These are phyloP conservation scores for Populus hybrid DNA, from an alignment of 441 rosid genomes.

Conservation along the genomic window DNA sequence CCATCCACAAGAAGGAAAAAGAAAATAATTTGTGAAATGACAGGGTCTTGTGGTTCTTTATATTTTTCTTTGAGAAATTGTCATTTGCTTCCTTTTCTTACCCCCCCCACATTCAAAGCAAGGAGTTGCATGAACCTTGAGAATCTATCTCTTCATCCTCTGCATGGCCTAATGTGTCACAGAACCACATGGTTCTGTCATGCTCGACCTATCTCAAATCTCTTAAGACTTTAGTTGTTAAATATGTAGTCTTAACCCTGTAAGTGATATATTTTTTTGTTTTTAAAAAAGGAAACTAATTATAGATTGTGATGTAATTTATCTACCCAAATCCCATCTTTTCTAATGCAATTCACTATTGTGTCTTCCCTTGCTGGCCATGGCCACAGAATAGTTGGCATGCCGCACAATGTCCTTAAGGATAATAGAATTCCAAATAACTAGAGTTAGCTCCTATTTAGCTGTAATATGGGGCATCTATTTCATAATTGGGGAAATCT, in stretches of 20 bases:
- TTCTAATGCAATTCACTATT: not conserved
- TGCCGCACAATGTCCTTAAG: not conserved
- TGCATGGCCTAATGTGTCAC: not conserved
- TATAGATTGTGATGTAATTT: not conserved
- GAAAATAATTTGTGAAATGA: not conserved
- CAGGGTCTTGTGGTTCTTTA: not conserved
- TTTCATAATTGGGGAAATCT: not conserved
- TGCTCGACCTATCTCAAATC: not conserved
- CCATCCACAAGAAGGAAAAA: not conserved
- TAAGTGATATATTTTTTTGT: not conserved
- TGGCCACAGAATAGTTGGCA: not conserved
- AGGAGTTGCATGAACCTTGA: not conserved
- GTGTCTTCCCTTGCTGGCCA: not conserved
- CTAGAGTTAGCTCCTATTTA: not conserved
- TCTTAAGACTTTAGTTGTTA: too few relatives aligned
- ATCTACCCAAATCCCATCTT: not conserved
- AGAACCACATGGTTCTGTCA: not conserved
- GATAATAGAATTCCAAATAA: not conserved
- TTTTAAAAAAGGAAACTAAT: too few relatives aligned
- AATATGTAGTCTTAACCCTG: not conserved
- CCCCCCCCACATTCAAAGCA: not conserved
- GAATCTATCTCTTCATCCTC: not conserved
- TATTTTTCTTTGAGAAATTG: not conserved
- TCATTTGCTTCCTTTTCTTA: not conserved
- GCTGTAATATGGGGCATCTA: not conserved